Percentiles rank a stretch among this genome's conserved stretches.
phyloP scores from a whole-genome alignment of 495 filamentous ascomycete species.

The Lepraria neglecta region DNA sequence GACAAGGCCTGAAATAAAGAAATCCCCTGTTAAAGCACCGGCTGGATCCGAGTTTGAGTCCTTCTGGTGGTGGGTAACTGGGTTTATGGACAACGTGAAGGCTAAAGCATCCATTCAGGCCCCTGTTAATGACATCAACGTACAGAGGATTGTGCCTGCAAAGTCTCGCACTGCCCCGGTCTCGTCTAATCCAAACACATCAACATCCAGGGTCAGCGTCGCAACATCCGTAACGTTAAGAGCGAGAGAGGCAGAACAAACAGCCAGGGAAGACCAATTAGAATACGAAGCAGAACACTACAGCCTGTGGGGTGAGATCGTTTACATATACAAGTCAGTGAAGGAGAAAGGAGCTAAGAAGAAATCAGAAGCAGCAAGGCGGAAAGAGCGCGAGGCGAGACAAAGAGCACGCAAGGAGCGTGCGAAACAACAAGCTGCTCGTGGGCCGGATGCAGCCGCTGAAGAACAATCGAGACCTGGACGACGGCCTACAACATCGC shows the following conservation, averaged over 20 bases:
- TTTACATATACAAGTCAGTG: slow-evolving; percentile 7
- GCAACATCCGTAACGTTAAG: neutral
- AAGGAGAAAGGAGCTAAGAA: slow-evolving; percentile 9
- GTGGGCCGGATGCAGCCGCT: neutral
- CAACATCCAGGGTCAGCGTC: neutral
- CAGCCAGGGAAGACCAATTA: slow-evolving; percentile 6
- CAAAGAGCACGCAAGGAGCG: neutral
- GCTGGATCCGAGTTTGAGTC: neutral
- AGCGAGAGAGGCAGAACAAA: neutral
- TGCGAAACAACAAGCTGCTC: neutral
- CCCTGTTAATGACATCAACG: neutral
- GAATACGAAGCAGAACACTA: slow-evolving; percentile 14
- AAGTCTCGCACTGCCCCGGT: neutral
- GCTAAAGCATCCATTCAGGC: neutral
- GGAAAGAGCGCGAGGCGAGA: neutral
- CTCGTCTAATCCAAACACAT: neutral
- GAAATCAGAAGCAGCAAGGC: slow-evolving; percentile 12
- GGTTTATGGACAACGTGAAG: neutral
- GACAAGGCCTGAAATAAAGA: neutral
- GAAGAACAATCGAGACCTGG: neutral
- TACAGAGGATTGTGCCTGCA: neutral
- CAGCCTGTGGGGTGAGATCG: slow-evolving; percentile 11
- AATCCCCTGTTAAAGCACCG: neutral
- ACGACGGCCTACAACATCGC: neutral
- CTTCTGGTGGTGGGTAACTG: slow-evolving; percentile 8